Evolutionary conservation across 2,329 filamentous ascomycete species (phyloP), one percentile per base, ranked within the genome.

Genomic region (Fragosphaeria purpurea): DNA sequence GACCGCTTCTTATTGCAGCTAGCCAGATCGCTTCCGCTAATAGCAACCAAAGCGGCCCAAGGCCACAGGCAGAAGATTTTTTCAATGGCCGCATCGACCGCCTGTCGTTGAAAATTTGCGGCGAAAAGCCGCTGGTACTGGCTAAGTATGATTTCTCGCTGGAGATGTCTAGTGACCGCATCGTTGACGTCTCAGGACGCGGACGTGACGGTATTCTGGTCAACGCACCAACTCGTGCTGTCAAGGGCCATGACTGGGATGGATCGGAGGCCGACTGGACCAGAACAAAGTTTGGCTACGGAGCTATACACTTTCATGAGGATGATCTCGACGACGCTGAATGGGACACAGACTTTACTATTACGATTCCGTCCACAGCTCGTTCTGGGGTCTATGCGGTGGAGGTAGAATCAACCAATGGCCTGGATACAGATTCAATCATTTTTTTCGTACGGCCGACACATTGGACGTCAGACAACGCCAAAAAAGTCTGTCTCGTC

Each of bases 31-130:
- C 5, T 5, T n/a, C 38, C 9, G 31, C 46, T 37, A 37, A 11
- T 11, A 37, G 35, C 35, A 37, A 37, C 35, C 22, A 12, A 22
- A 22, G 13, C 6, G n/a, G 38, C 39, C 6, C 12, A 7, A 37
- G 37, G 8, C 38, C 39, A 4, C n/a, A 7, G 4, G 31, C 32
- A 6, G 46, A 34, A 10, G 32, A 52, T 42, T 45, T 52, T 22
- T 52, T 52, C 50, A 52, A 52, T 30, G 50, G 50, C 6, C 50
- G 50, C 22, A 10, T 52, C 31, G 50, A 52, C 41, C 11, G 46
- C 35, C 37, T 39, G 31, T 4, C 37, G 6, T n/a, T 52, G 8
- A 45, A 45, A 9, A 41, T 41, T 2, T 22, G 12, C 22, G 40
- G 46, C 33, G 13, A 37, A 11, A 37, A 37, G 35, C 7, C 22